phyloP scores from a whole-genome alignment of 352 stramenopile genomes.

The Phytophthora fragariaefolia region DNA sequence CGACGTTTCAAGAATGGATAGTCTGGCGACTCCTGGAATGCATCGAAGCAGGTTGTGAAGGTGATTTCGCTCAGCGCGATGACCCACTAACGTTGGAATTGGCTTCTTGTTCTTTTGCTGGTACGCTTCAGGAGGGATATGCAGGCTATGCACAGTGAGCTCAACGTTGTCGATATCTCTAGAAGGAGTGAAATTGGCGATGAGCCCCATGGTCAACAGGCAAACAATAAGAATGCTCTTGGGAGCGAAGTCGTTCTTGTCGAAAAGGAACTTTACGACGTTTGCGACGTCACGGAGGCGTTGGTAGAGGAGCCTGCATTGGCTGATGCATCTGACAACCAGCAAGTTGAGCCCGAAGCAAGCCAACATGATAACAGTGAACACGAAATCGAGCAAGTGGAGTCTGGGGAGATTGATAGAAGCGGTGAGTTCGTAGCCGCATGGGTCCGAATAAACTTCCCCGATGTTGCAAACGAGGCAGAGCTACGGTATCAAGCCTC shows the following conservation, averaged over 20 bases:
- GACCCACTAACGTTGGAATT: background rate
- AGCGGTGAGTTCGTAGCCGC: slow-evolving; percentile 24
- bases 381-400: background rate
- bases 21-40: background rate
- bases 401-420: background rate
- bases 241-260: background rate
- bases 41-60: background rate
- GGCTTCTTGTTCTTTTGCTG: background rate
- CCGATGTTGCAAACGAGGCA: slow-evolving; percentile 23
- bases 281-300: background rate
- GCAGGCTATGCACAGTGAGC: slow-evolving; percentile 13
- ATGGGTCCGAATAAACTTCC: slow-evolving; percentile 55
- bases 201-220: background rate
- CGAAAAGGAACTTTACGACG: background rate
- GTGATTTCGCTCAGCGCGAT: background rate
- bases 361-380: background rate
- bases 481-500: slow-evolving; percentile 23
- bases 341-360: background rate
- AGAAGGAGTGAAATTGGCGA: background rate
- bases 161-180: background rate
- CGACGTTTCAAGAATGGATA: slow-evolving; percentile 26
- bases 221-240: background rate
- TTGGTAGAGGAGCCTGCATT: background rate
- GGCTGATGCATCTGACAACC: background rate
- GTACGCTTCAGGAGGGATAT: background rate